A percentile compares a stretch with the other conserved stretches of the same genome.
Conservation (phyloP, 192 early-diverging fungal genomes). For the Backusella liffmaniae region DNA sequence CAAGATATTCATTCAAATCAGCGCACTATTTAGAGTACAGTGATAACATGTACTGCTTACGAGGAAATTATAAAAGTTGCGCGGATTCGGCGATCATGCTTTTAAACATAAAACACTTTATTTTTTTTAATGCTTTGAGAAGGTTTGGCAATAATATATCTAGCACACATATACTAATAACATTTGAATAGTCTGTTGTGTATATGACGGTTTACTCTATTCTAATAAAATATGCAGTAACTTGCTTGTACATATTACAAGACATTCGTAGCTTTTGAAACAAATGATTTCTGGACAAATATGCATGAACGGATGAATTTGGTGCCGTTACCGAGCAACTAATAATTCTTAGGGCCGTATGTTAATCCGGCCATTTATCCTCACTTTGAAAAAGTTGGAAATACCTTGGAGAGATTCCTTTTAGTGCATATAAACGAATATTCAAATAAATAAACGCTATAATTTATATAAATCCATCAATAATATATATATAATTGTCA, state of each 20-base stretch:
- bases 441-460: not conserved
- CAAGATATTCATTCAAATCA: too few species aligned
- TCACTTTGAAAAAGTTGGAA: not conserved
- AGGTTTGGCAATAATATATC: not conserved
- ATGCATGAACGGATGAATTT: not conserved
- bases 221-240: not conserved
- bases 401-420: not conserved
- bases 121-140: not conserved
- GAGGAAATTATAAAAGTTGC: too few species aligned
- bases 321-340: not conserved
- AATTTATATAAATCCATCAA: not conserved
- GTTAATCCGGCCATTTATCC: not conserved
- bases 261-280: not conserved
- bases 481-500: not conserved
- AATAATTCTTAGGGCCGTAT: not conserved
- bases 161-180: not conserved
- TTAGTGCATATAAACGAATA: not conserved
- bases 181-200: not conserved
- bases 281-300: not conserved
- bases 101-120: too few species aligned
- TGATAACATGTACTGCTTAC: too few species aligned
- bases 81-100: too few species aligned
- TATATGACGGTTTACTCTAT: not conserved
- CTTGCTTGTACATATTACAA: not conserved
- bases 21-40: too few species aligned